Base-by-base conservation (phyloP, 495 filamentous ascomycete species). In the Trichoderma orchidacearum region DNA sequence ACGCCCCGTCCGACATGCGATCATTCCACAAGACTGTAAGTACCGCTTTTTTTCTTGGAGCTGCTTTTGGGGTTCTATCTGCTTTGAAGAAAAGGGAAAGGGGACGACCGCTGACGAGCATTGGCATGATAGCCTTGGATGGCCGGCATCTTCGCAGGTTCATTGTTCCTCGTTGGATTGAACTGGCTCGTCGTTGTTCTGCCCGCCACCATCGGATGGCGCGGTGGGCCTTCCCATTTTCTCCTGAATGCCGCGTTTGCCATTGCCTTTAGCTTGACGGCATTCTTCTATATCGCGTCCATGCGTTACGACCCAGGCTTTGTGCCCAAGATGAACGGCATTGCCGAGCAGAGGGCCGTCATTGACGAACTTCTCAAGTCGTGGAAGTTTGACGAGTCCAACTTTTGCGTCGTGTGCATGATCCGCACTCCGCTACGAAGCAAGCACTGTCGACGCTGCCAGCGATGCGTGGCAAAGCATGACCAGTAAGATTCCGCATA, bases 351-450 rank as follows among this genome's bases (percentile, higher is more conserved):
- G 67, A 89, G 90, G 68, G 84, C 82, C 25, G 81, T 86, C 56
- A 90, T 97, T 60, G 85, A 91, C 48, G 86, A 95, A 56, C 79
- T 98, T 3, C 73, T 97, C 57, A 75, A 78, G 55, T 63, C 82
- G 59, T 90, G 87, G 83, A 92, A 89, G 65, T 97, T 92, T 67
- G 90, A 98, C 70, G 90, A 94, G 59, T 77, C 85, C 36, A 90
- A 96, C 64, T 98, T 96, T 64, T 98, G 93, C 66, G 84, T 93
- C 29, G 77, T 78, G 30, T 98, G 93, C 71, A 95, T 97, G 90
- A 83, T 93, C 54, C 78, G 93, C 54, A 90, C 83, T 66, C 94
- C 93, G 5, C 70, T 97, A 54, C 80, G 93, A 51, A 95, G 90
- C 74, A 97, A 95, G 76, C 93, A 98, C 71, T 98, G 93, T 72